Evolutionary conservation across 169 alveolate species (phyloP).

Genomic region (Prorocentrum cordatum): DNA sequence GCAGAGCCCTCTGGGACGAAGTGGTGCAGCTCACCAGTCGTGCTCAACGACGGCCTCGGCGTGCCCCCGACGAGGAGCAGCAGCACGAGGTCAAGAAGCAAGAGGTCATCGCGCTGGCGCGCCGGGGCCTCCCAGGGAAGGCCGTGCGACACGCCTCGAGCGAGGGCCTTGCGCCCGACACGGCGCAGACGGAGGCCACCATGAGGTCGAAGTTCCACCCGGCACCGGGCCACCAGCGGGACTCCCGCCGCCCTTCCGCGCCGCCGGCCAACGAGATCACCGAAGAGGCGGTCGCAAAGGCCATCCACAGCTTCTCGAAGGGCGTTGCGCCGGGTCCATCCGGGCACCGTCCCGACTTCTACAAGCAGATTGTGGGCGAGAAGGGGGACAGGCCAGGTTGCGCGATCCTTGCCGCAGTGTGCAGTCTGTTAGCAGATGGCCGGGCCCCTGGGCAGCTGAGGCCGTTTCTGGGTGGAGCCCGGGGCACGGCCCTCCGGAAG

Average conservation of each 20-base stretch:
- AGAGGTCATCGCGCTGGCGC: neutral
- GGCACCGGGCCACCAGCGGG: neutral
- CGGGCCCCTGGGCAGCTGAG: neutral
- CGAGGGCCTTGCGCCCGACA: neutral
- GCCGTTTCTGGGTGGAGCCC: neutral
- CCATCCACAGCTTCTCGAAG: neutral
- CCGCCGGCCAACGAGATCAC: neutral
- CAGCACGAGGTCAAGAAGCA: neutral
- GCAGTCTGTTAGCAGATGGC: slow-evolving; percentile 13
- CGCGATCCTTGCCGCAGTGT: neutral
- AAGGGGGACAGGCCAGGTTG: neutral
- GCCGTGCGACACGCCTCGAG: slow-evolving; percentile 1
- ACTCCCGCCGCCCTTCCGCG: neutral
- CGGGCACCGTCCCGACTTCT: neutral
- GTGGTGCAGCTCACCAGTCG: no score
- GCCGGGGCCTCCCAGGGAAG: slow-evolving; percentile 9
- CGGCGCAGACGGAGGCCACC: neutral
- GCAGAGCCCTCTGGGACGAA: slow-evolving; percentile 1
- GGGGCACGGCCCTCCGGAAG: slow-evolving; percentile 6
- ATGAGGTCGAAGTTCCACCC: neutral
- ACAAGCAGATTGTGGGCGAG: neutral
- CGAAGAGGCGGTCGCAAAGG: neutral
- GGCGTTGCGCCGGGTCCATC: slow-evolving; percentile 4
- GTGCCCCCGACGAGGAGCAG: neutral
- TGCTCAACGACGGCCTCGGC: neutral